phyloP scores from a whole-genome alignment of 495 filamentous ascomycete species.

The Neurospora pannonica region DNA sequence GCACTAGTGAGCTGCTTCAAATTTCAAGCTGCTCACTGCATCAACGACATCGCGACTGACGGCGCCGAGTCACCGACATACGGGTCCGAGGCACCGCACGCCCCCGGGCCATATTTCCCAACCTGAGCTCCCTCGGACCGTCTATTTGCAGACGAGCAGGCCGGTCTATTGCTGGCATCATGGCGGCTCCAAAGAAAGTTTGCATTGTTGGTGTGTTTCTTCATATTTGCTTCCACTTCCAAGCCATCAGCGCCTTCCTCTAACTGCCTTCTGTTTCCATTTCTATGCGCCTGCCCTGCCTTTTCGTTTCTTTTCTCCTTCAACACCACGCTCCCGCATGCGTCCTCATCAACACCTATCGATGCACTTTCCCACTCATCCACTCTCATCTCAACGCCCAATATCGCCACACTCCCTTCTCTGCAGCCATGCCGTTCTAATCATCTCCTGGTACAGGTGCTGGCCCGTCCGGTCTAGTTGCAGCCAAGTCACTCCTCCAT shows the following conservation, averaged over 20 bases:
- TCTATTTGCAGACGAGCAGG: not conserved
- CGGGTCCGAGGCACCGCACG: not conserved
- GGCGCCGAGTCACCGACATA: not conserved
- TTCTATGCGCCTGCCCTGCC: not conserved
- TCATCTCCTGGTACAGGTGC: conserved; percentile 42
- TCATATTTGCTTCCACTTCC: not conserved
- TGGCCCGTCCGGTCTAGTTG: conserved; percentile 72
- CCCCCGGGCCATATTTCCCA: not conserved
- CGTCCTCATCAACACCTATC: not conserved
- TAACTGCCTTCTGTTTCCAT: not conserved
- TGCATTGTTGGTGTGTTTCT: conserved; percentile 55
- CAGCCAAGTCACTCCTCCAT: conserved; percentile 69
- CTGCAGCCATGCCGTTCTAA: not conserved
- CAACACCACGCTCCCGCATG: not conserved
- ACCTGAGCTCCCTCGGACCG: not conserved
- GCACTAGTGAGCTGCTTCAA: not conserved
- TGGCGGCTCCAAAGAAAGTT: conserved; percentile 41
- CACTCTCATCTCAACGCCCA: not conserved
- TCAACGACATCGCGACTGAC: not conserved
- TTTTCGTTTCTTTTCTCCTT: not conserved
- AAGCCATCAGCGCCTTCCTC: not conserved
- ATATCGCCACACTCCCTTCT: not conserved
- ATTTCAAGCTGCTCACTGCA: not conserved
- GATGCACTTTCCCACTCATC: not conserved
- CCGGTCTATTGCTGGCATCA: not conserved